Conservation (phyloP, 148 eudicot species). For the Heliosperma pusillum region DNA sequence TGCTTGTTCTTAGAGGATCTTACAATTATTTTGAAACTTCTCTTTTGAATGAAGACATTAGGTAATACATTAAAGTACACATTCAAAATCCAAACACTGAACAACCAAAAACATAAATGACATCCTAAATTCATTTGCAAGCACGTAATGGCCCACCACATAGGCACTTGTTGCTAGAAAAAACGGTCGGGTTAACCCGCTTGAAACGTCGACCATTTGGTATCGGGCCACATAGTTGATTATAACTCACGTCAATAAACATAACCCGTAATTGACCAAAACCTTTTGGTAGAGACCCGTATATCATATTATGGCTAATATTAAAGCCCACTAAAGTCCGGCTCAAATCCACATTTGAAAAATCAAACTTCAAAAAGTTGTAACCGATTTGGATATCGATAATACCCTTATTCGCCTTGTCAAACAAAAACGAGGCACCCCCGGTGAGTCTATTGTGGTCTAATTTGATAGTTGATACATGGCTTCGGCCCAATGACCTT, state of each 20-base stretch:
- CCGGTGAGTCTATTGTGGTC: constrained; percentile 38
- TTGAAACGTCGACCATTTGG: constrained; percentile 30
- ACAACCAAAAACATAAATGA: too few species aligned
- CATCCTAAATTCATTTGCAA: background rate
- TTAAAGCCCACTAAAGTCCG: constrained; percentile 17
- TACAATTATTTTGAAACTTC: too few species aligned
- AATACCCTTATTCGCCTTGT: background rate
- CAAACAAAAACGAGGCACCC: constrained; percentile 44
- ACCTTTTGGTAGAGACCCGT: constrained; percentile 33
- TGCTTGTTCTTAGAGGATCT: too few species aligned
- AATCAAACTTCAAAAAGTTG: constrained; percentile 33
- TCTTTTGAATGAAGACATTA: too few species aligned
- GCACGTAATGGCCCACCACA: constrained; percentile 7
- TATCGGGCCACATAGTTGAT: constrained; percentile 43
- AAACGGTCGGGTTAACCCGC: constrained; percentile 4
- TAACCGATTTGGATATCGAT: background rate
- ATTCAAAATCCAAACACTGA: too few species aligned
- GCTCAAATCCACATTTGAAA: constrained; percentile 24
- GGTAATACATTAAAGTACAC: too few species aligned
- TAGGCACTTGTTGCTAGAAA: constrained; percentile 10
- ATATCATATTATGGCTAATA: constrained; percentile 40
- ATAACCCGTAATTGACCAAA: constrained; percentile 22
- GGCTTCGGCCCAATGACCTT: constrained; percentile 15
- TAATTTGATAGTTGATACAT: too few species aligned
- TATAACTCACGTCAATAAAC: constrained; percentile 38